These are phyloP conservation scores for Breviolum minutum DNA, from an alignment of 73 alveolate genomes.

Conservation along the genomic window DNA sequence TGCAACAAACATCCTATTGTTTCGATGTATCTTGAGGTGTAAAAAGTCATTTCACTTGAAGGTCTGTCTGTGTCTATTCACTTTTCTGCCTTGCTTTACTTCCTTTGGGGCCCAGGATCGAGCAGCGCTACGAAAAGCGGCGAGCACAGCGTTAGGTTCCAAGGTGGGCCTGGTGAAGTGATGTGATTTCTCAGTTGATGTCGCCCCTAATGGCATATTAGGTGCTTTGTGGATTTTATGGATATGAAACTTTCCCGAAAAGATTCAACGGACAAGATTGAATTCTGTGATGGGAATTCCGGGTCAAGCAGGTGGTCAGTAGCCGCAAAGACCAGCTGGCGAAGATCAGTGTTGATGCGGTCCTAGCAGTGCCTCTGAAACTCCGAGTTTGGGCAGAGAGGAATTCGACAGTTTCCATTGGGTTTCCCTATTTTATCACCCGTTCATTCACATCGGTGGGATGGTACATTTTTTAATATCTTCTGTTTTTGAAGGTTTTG, in stretches of 20 bases:
- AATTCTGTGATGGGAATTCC: not conserved
- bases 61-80: too few relatives aligned
- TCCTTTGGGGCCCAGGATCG: conserved; percentile 93
- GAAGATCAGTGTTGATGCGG: conserved; percentile 99
- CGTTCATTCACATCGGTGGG: not conserved
- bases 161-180: conserved; percentile 97
- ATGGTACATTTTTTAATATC: not conserved
- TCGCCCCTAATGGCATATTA: too few relatives aligned
- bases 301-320: conserved; percentile 96
- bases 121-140: conserved; percentile 98
- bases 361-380: conserved; percentile 96
- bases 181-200: too few relatives aligned
- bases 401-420: not conserved
- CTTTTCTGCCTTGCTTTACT: too few relatives aligned
- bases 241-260: too few relatives aligned
- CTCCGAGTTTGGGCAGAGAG: not conserved
- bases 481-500: not conserved
- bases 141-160: conserved; percentile 99
- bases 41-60: too few relatives aligned
- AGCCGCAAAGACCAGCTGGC: conserved; percentile 98
- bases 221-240: too few relatives aligned
- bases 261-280: too few relatives aligned
- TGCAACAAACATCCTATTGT: not conserved
- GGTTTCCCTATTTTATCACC: not conserved
- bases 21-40: too few relatives aligned